phyloP scores from a whole-genome alignment of 305 asterid species.

The Fraxinus angustifolia region DNA sequence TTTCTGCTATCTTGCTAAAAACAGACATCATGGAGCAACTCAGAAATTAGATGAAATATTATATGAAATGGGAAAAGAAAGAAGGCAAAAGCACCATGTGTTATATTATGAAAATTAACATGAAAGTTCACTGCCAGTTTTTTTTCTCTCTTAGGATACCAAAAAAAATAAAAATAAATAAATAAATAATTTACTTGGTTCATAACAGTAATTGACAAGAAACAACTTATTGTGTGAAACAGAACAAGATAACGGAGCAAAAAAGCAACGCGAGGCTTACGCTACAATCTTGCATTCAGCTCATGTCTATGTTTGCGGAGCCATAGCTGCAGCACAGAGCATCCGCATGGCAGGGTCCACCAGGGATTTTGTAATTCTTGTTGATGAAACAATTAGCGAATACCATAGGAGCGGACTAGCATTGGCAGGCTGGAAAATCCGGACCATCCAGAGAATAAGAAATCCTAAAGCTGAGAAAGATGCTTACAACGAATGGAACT shows the following conservation, averaged over 20 bases:
- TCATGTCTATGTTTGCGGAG: slow-evolving; percentile 77
- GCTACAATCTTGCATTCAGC: slow-evolving; percentile 83
- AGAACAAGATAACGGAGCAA: slow-evolving; percentile 37
- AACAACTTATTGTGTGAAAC: slow-evolving; percentile 15
- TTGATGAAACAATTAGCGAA: slow-evolving; percentile 56
- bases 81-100: neutral
- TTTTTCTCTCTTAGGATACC: neutral
- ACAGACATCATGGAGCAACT: neutral
- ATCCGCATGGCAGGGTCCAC: slow-evolving; percentile 74
- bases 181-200: neutral
- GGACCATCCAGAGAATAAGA: slow-evolving; percentile 53
- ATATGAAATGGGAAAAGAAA: neutral
- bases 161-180: no score
- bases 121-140: neutral
- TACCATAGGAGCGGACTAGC: slow-evolving; percentile 58
- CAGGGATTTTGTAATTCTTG: slow-evolving; percentile 78
- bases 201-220: neutral
- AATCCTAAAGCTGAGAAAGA: slow-evolving; percentile 77
- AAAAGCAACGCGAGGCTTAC: slow-evolving; percentile 65
- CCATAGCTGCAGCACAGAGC: slow-evolving; percentile 83
- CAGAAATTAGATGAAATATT: neutral
- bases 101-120: neutral
- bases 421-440: slow-evolving; percentile 61
- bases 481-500: slow-evolving; percentile 77
- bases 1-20: neutral